phyloP scores from a whole-genome alignment of 1,139 yeast genomes.

The Magnusiomyces fungicola region DNA sequence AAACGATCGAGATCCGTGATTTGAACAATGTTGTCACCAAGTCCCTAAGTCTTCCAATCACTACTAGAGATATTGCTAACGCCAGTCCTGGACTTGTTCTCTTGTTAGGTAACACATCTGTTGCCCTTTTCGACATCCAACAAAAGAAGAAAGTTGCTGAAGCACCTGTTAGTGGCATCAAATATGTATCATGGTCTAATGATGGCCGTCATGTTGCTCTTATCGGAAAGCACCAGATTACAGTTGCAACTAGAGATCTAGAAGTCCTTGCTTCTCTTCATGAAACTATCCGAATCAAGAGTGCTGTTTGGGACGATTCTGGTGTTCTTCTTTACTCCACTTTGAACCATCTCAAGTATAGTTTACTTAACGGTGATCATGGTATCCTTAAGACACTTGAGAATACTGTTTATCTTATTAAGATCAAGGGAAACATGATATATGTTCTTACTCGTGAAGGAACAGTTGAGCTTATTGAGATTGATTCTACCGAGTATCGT shows the following conservation, averaged over 20 bases:
- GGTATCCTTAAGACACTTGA: conserved; percentile 92
- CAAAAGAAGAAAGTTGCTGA: conserved; percentile 76
- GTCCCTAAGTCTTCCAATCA: conserved; percentile 64
- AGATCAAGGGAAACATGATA: conserved; percentile 61
- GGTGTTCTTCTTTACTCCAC: conserved; percentile 91
- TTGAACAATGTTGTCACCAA: conserved; percentile 76
- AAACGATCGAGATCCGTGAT: conserved; percentile 73
- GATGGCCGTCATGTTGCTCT: conserved; percentile 87
- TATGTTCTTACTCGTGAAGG: conserved; percentile 83
- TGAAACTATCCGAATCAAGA: conserved; percentile 93
- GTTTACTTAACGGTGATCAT: conserved; percentile 85
- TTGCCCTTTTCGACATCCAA: conserved; percentile 83
- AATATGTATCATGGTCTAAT: conserved; percentile 82
- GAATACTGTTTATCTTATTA: conserved; percentile 79
- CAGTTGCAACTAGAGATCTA: conserved; percentile 73
- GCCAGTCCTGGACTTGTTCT: conserved; percentile 80
- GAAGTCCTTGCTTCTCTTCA: conserved; percentile 80
- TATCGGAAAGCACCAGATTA: conserved; percentile 85
- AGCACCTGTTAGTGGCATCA: conserved; percentile 60
- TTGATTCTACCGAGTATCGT: conserved; percentile 96
- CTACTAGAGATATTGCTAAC: conserved; percentile 62
- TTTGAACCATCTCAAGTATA: conserved; percentile 89
- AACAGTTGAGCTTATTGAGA: conserved; percentile 64
- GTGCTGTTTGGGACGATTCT: conserved; percentile 97
- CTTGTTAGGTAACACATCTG: conserved; percentile 62